Percentiles rank a stretch among this genome's conserved stretches.
phyloP scores from a whole-genome alignment of 2,329 filamentous ascomycete species.

The Hymenoscyphus fructigenus region DNA sequence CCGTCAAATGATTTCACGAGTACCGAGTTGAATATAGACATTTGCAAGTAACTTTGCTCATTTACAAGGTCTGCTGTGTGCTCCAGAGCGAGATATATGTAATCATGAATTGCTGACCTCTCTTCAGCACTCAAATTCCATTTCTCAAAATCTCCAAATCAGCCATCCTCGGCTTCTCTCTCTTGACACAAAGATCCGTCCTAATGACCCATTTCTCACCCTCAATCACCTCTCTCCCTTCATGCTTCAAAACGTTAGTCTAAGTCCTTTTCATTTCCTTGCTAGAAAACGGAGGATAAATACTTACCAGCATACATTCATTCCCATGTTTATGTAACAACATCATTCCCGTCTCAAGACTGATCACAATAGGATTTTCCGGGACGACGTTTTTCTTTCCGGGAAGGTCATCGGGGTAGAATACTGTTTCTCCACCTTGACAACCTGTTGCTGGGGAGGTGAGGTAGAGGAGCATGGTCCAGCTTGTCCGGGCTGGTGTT shows the following conservation, averaged over 20 bases:
- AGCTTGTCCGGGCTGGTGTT: slow-evolving; percentile 72
- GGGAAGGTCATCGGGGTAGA: slow-evolving; percentile 70
- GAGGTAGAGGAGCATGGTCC: slow-evolving; percentile 87
- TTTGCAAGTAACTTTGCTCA: too few species aligned
- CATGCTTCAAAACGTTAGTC: slow-evolving; percentile 54
- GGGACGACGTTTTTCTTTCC: slow-evolving; percentile 41
- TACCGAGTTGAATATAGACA: too few species aligned
- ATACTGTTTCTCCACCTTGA: slow-evolving; percentile 84
- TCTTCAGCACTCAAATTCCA: too few species aligned
- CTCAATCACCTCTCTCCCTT: slow-evolving; percentile 73
- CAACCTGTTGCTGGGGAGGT: slow-evolving; percentile 74
- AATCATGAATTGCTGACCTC: too few species aligned
- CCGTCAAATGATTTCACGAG: too few species aligned
- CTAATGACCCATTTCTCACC: slow-evolving; percentile 92
- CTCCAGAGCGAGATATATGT: too few species aligned
- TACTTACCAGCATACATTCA: slow-evolving; percentile 73
- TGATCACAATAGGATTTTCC: slow-evolving; percentile 66
- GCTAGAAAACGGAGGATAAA: neutral
- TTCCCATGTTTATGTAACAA: slow-evolving; percentile 86
- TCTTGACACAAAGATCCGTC: slow-evolving; percentile 72
- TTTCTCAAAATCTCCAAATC: neutral
- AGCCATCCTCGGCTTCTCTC: slow-evolving; percentile 37
- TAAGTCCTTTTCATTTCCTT: neutral
- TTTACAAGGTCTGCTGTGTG: too few species aligned
- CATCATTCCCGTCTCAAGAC: slow-evolving; percentile 79